Base-by-base conservation (phyloP, 768 basidiomycete species). In the Ramaria rubella region DNA sequence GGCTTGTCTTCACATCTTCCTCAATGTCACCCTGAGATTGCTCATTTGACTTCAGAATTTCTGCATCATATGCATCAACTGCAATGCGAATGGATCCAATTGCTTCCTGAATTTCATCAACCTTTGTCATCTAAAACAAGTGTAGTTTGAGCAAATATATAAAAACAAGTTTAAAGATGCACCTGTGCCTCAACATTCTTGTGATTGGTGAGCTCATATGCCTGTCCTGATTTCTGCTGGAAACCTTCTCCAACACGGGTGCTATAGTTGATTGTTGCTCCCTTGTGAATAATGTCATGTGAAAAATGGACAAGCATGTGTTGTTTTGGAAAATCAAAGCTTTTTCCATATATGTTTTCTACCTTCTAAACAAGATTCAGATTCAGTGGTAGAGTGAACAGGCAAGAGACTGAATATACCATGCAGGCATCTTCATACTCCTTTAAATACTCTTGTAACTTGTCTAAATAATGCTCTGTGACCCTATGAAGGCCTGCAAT, bases 161-260 rank as follows among this genome's bases (percentile, higher is more conserved):
- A 31, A 5, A 31, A 34, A 30, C 9, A 26, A 17, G 48, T 6
- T n/a, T n/a, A n/a, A 15, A 30, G 3, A 57, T 60, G 30, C 60
- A 66, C 68, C 61, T 70, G 69, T 15, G 60, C 42, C 36, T 67
- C 69, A 17, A 63, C 64, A 48, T 69, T 46, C 46, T 68, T 67
- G 33, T 48, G 56, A 53, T 68, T 71, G 24, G 68, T 70, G 52
- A 68, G 69, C 8, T 50, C 46, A 57, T 61, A 71, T 7, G 67
- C 63, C 33, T 67, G 55, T 14, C 63, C 61, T 4, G 64, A 62
- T 55, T 69, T 67, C 61, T 71, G 69, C 21, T 68, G 68, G 42
- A 69, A 67, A 15, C 68, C 68, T 60, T 70, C n/a, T n/a, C n/a
- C n/a, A n/a, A n/a, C n/a, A n/a, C n/a, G n/a, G n/a, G n/a, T n/a